Conservation (phyloP, 192 early-diverging fungal species). For the Gamsiella multidivaricata region DNA sequence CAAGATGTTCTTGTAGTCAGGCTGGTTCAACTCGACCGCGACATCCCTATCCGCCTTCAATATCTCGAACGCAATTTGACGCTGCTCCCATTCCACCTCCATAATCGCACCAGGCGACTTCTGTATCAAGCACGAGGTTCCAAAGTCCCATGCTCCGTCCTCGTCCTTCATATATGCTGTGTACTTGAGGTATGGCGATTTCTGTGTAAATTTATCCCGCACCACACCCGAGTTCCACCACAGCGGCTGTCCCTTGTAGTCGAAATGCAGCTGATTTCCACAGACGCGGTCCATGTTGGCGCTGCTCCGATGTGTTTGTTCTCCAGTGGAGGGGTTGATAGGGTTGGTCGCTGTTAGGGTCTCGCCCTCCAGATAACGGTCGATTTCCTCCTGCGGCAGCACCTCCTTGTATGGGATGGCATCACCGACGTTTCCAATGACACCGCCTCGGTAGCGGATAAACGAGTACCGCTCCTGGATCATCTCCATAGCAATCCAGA, state of each 20-base stretch:
- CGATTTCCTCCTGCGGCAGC: constrained; percentile 34
- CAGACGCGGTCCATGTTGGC: constrained; percentile 52
- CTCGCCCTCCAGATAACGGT: constrained; percentile 31
- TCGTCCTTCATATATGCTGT: constrained; percentile 46
- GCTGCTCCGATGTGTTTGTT: not conserved
- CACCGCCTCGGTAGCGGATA: constrained; percentile 57
- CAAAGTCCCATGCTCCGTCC: constrained; percentile 62
- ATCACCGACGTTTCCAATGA: constrained; percentile 62
- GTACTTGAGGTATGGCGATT: constrained; percentile 44
- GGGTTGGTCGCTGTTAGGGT: constrained; percentile 26
- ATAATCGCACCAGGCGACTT: constrained; percentile 35
- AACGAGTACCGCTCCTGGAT: constrained; percentile 65
- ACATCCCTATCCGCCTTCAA: constrained; percentile 26
- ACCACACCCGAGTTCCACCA: constrained; percentile 66
- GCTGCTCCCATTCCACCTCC: constrained; percentile 49
- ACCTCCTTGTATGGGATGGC: constrained; percentile 38
- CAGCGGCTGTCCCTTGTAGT: constrained; percentile 48
- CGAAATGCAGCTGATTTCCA: constrained; percentile 59
- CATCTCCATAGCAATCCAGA: constrained; percentile 75
- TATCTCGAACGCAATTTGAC: constrained; percentile 31
- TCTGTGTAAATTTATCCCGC: constrained; percentile 49
- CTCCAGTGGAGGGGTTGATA: not conserved
- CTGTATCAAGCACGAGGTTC: constrained; percentile 53
- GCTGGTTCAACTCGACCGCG: constrained; percentile 18
- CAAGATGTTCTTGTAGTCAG: constrained; percentile 14